A percentile compares a stretch with the other conserved stretches of the same genome.
These are phyloP conservation scores for Zygosaccharomyces pseudobailii DNA, from an alignment of 1,139 yeast genomes.

Conservation along the genomic window DNA sequence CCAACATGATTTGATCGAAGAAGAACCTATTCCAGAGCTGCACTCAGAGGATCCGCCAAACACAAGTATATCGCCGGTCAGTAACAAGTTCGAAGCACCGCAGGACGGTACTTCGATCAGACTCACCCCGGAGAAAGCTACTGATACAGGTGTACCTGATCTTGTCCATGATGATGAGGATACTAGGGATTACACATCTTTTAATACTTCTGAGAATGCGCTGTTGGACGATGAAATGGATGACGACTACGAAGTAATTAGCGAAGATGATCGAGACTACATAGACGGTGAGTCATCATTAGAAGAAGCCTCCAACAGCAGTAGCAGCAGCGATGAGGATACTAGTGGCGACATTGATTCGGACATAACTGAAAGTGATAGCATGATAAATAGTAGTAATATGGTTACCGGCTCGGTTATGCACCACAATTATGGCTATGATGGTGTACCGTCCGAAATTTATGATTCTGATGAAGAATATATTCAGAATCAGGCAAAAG, in stretches of 20 bases:
- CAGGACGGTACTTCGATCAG: conserved; percentile 12
- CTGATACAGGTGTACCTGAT: conserved; percentile 26
- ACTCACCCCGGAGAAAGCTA: conserved; percentile 19
- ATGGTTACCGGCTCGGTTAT: background rate
- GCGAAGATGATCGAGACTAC: conserved; percentile 28
- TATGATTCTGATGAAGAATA: conserved; percentile 28
- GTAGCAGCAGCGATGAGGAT: conserved; percentile 6
- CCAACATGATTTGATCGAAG: background rate
- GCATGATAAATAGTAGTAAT: background rate
- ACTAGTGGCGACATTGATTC: conserved; percentile 10
- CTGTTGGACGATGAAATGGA: conserved; percentile 28
- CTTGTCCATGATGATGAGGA: conserved; percentile 32
- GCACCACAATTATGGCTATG: conserved; percentile 3
- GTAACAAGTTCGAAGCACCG: background rate
- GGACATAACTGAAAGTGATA: conserved; percentile 8
- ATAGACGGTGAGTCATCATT: conserved; percentile 18
- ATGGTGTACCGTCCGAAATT: conserved; percentile 12
- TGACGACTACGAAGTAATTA: conserved; percentile 20
- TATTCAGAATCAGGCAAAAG: conserved; percentile 21
- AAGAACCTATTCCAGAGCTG: background rate
- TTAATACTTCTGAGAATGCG: conserved; percentile 32
- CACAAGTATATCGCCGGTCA: background rate
- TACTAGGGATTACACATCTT: conserved; percentile 25
- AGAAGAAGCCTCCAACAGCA: conserved; percentile 6
- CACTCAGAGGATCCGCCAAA: background rate